These are phyloP conservation scores for Chlorella sp. DNA, from an alignment of 139 green algal genomes.

Conservation along the genomic window DNA sequence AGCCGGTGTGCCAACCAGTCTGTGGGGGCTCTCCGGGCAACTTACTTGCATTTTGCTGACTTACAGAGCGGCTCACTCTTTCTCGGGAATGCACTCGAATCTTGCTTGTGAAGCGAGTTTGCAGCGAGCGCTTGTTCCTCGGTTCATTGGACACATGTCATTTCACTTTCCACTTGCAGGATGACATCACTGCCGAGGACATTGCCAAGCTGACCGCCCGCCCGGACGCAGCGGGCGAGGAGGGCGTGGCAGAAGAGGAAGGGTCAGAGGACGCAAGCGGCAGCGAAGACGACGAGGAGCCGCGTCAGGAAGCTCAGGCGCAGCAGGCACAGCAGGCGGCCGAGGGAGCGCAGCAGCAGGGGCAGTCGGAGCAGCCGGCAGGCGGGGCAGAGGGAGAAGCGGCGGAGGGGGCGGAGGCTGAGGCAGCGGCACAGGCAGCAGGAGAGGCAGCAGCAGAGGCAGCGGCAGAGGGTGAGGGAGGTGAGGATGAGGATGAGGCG, in stretches of 20 bases:
- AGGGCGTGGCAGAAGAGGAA: not conserved
- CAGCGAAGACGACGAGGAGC: not conserved
- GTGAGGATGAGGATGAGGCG: not conserved
- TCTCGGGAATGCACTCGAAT: no score
- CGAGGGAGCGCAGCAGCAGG: not conserved
- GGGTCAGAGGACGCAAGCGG: no score
- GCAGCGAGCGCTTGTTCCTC: no score
- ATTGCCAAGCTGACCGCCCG: constrained; percentile 65
- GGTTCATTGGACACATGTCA: no score
- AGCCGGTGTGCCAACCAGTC: no score
- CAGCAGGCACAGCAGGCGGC: not conserved
- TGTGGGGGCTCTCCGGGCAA: no score
- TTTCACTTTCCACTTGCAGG: not conserved
- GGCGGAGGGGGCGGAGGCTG: not conserved
- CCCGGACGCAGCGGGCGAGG: constrained; percentile 27
- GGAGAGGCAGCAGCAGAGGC: constrained; percentile 5
- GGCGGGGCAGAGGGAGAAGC: not conserved
- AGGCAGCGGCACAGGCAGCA: not conserved
- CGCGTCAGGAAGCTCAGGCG: not conserved
- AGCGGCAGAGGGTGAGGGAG: not conserved
- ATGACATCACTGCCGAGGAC: constrained; percentile 52
- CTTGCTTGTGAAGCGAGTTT: no score
- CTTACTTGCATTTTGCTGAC: no score
- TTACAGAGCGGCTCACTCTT: no score
- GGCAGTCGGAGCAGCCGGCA: constrained; percentile 6